These are phyloP conservation scores for Coemansia sp. DNA, from an alignment of 192 early-diverging fungal species.

Conservation along the genomic window DNA sequence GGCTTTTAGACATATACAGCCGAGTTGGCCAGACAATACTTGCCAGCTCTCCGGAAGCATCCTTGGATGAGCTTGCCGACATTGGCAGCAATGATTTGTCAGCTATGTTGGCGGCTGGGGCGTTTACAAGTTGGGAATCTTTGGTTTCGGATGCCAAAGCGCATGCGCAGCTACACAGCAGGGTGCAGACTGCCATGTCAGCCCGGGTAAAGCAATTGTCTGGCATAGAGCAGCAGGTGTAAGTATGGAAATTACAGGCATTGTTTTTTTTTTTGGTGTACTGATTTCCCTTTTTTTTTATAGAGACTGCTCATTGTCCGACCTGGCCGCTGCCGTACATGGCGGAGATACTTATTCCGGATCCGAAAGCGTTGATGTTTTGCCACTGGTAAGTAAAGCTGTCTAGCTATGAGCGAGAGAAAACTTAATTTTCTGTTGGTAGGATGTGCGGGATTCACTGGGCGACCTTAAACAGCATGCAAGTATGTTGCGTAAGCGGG, in stretches of 20 bases:
- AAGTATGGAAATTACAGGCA: slow-evolving; percentile 14
- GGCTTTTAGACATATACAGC: slow-evolving; percentile 20
- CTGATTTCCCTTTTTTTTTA: neutral
- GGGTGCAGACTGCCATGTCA: slow-evolving; percentile 1
- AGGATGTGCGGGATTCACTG: slow-evolving; percentile 30
- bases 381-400: slow-evolving; percentile 31
- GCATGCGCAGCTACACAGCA: neutral
- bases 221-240: slow-evolving; percentile 31
- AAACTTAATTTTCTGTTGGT: slow-evolving; percentile 2
- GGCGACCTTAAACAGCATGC: slow-evolving; percentile 47
- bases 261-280: neutral
- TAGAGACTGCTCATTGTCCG: slow-evolving; percentile 30
- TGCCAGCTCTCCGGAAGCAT: neutral
- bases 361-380: slow-evolving; percentile 25
- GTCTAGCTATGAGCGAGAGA: neutral
- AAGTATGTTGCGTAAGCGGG: slow-evolving; percentile 39
- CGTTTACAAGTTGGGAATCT: slow-evolving; percentile 38
- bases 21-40: slow-evolving; percentile 1
- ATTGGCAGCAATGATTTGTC: neutral
- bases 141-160: slow-evolving; percentile 28
- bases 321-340: slow-evolving; percentile 31
- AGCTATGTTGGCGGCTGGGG: slow-evolving; percentile 23
- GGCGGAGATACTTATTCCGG: slow-evolving; percentile 33
- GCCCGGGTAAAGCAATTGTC: slow-evolving; percentile 10
- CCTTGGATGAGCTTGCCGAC: neutral